Evolutionary conservation across 2,329 filamentous ascomycete genomes (phyloP).

Genomic region (Chlorencoelia australis): DNA sequence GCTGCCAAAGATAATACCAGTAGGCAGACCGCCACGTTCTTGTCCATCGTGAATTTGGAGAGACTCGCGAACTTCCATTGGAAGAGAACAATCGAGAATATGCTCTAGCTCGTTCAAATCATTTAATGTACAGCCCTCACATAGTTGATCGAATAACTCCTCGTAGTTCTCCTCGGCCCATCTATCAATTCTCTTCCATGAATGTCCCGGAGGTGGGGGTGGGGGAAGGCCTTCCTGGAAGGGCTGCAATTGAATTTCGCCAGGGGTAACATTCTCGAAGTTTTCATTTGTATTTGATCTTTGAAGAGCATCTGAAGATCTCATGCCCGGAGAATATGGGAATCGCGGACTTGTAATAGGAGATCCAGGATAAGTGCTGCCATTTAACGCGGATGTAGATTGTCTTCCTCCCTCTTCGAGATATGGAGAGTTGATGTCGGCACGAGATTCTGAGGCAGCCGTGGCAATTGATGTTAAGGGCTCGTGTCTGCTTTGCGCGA

Average conservation of each 20-base stretch:
- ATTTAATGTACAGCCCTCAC: conserved; percentile 85
- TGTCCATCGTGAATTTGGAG: conserved; percentile 91
- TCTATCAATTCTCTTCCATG: conserved; percentile 86
- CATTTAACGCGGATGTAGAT: conserved; percentile 41
- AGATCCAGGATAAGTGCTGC: conserved; percentile 44
- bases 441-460: conserved; percentile 73
- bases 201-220: conserved; percentile 76
- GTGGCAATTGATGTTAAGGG: conserved; percentile 83
- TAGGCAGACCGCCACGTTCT: conserved; percentile 82
- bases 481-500: conserved; percentile 71
- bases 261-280: conserved; percentile 60
- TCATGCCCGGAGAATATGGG: conserved; percentile 84
- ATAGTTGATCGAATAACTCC: conserved; percentile 86
- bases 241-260: conserved; percentile 93
- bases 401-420: conserved; percentile 56
- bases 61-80: conserved; percentile 88
- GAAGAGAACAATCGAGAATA: conserved; percentile 86
- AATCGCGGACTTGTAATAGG: conserved; percentile 33
- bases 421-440: conserved; percentile 72
- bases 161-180: conserved; percentile 95
- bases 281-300: conserved; percentile 52
- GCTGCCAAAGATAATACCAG: conserved; percentile 82
- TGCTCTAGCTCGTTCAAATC: conserved; percentile 96
- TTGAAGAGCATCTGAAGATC: conserved; percentile 61
- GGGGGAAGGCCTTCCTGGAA: conserved; percentile 89